phyloP scores from a whole-genome alignment of 495 filamentous ascomycete species.

The Penicillium bialowiezense region DNA sequence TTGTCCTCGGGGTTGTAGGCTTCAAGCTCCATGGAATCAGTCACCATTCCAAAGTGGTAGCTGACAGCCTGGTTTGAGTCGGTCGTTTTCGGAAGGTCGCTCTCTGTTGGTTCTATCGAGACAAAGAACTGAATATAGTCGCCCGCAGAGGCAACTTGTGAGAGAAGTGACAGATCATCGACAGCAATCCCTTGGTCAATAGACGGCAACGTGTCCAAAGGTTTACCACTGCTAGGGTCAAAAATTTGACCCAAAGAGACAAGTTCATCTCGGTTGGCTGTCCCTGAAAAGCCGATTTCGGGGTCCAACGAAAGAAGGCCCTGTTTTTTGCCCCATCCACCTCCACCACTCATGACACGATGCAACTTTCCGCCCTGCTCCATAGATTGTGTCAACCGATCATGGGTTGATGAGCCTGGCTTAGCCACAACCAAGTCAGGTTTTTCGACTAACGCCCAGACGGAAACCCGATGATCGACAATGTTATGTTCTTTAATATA shows the following conservation, averaged over 20 bases:
- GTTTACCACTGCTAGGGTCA: conserved; percentile 10
- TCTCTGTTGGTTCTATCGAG: conserved; percentile 22
- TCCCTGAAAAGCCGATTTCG: conserved; percentile 43
- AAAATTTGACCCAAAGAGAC: conserved; percentile 22
- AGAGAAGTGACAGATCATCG: conserved; percentile 38
- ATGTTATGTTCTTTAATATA: conserved; percentile 53
- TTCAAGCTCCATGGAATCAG: conserved; percentile 19
- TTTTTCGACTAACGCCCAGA: conserved; percentile 71
- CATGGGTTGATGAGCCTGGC: conserved; percentile 17
- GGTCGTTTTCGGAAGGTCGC: not conserved
- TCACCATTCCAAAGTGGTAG: conserved; percentile 34
- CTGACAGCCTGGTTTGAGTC: conserved; percentile 10
- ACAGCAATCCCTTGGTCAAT: conserved; percentile 23
- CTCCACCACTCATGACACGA: conserved; percentile 79
- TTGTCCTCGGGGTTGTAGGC: conserved; percentile 6
- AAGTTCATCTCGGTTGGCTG: conserved; percentile 9
- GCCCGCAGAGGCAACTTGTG: conserved; percentile 44
- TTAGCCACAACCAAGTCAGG: conserved; percentile 16
- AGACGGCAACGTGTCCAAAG: conserved; percentile 14
- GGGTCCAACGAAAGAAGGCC: conserved; percentile 83
- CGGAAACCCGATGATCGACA: conserved; percentile 49
- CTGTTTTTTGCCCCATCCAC: conserved; percentile 85
- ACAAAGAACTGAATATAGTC: conserved; percentile 52
- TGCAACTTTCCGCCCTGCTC: conserved; percentile 53
- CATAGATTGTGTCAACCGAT: conserved; percentile 23